These are phyloP conservation scores for Neurospora sp. DNA, from an alignment of 495 filamentous ascomycete genomes.

Conservation along the genomic window DNA sequence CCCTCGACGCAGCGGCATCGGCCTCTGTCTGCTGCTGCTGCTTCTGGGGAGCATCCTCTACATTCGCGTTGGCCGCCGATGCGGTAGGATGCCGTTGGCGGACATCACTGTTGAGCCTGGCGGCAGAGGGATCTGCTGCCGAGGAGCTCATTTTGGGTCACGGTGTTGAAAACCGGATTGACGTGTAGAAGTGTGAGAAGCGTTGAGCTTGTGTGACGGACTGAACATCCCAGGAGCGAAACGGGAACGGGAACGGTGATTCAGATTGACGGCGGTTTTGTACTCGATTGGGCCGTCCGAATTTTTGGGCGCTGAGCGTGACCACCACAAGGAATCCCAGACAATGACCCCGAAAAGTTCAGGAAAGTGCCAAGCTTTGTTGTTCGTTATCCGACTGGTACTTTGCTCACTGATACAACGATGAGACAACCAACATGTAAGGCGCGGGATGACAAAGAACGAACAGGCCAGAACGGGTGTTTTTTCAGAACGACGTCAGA, in stretches of 20 bases:
- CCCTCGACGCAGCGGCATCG: slow-evolving; percentile 6
- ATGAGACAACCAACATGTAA: neutral
- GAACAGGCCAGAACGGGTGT: neutral
- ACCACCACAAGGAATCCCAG: neutral
- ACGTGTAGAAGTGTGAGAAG: neutral
- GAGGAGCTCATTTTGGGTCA: slow-evolving; percentile 15
- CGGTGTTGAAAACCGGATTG: slow-evolving; percentile 20
- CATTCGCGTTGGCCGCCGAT: neutral
- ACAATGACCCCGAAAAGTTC: neutral
- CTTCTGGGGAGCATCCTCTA: neutral
- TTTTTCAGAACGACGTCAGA: neutral
- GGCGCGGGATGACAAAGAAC: neutral
- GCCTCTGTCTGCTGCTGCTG: neutral
- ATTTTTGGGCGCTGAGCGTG: neutral
- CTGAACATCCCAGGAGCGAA: slow-evolving; percentile 1
- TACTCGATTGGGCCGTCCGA: neutral
- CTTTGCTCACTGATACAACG: neutral
- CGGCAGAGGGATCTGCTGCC: slow-evolving; percentile 9
- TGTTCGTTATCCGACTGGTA: neutral
- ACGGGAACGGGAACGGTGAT: neutral
- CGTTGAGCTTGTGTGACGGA: slow-evolving; percentile 11
- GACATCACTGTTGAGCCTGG: slow-evolving; percentile 12
- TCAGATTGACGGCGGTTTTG: neutral
- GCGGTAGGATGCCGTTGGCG: slow-evolving; percentile 13
- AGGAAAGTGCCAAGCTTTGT: neutral